Base-by-base conservation (phyloP, 306 rosid species). In the Neltuma alba region DNA sequence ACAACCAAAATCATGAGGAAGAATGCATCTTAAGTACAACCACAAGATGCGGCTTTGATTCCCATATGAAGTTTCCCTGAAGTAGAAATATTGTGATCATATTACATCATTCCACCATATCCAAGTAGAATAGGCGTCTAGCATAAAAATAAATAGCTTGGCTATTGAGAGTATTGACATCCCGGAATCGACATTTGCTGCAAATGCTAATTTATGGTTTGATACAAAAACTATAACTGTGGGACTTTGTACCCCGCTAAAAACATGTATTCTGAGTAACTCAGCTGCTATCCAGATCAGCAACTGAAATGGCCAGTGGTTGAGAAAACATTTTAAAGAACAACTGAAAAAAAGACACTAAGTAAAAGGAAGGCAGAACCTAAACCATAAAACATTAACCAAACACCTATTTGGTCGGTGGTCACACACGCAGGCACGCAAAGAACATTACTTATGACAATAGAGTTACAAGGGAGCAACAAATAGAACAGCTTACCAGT, bases 401-500 rank as follows among this genome's bases (percentile, higher is more conserved):
- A 4, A 11, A 55, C 16, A 11, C 57, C 25, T 20, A 50, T 7
- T 7, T 7, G 61, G 61, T n/a, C n/a, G n/a, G n/a, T n/a, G n/a
- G n/a, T 12, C 63, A 57, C 31, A 54, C 12, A 7, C 41, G n/a
- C 12, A 23, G 2, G 30, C 30, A 3, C 33, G n/a, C n/a, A n/a
- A 57, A 25, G 27, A 6, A 37, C 25, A 16, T 37, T 14, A 12
- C 38, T n/a, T 41, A 12, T 12, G 16, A 54, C 65, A 34, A 42
- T 4, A 76, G 16, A 36, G 20, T 50, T 47, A 33, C 65, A 65
- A 47, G 40, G 37, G 38, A 66, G 50, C 74, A 48, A 52, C 41
- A 23, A 21, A 64, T 74, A 64, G 7, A 70, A 47, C 12, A 70
- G 69, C 94, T 85, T 88, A 96, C 99, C 99, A 63, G 98, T 96